These are phyloP conservation scores for Coemansia sp. DNA, from an alignment of 192 early-diverging fungal species.

Conservation along the genomic window DNA sequence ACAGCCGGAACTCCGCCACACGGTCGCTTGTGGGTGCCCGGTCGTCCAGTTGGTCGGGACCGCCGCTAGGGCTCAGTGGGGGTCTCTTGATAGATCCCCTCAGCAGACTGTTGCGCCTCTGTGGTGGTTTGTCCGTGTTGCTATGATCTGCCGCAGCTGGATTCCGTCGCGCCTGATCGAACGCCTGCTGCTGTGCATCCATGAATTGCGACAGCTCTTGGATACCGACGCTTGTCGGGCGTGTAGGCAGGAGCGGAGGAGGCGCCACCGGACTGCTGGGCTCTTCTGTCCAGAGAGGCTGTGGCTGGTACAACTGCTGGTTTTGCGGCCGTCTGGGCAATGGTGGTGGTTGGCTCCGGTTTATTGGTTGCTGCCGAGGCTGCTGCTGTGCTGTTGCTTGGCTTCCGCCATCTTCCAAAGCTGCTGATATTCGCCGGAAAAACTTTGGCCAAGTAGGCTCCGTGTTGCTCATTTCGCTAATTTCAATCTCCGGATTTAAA, in stretches of 20 bases:
- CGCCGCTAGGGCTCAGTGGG: neutral
- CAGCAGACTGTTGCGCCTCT: conserved; percentile 2
- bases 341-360: conserved; percentile 13
- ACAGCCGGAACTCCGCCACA: conserved; percentile 35
- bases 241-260: neutral
- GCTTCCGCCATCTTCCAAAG: neutral
- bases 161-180: neutral
- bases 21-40: conserved; percentile 40
- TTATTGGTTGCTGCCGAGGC: neutral
- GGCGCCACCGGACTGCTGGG: neutral
- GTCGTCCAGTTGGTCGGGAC: conserved; percentile 9
- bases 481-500: neutral
- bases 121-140: neutral
- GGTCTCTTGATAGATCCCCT: neutral
- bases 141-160: neutral
- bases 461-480: conserved; percentile 17
- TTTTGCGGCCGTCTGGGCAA: conserved; percentile 3
- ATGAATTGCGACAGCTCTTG: conserved; percentile 16
- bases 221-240: neutral
- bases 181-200: conserved; percentile 17
- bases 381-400: neutral
- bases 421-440: conserved; percentile 23
- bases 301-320: conserved; percentile 34
- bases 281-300: conserved; percentile 14
- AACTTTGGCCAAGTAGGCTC: conserved; percentile 34